Evolutionary conservation across 2,329 filamentous ascomycete species (phyloP).

Genomic region (Stemphylium lycopersici): DNA sequence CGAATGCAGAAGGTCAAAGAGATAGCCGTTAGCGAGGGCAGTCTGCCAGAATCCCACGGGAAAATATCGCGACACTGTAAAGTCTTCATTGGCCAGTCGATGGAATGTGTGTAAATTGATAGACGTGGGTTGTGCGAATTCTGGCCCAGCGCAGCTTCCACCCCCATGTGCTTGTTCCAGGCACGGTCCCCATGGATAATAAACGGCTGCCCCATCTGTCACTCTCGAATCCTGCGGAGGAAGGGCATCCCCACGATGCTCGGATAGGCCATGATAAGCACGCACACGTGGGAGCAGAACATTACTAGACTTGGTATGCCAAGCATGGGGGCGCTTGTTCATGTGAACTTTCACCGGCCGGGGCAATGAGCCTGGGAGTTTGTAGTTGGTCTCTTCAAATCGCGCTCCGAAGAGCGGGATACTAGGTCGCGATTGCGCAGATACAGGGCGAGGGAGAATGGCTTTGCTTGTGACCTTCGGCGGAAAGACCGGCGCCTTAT

Average conservation of each 20-base stretch:
- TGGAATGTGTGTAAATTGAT: not conserved
- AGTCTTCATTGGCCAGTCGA: constrained; percentile 13
- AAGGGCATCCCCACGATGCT: constrained; percentile 25
- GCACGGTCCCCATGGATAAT: constrained; percentile 12
- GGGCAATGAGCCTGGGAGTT: constrained; percentile 24
- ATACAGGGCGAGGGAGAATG: constrained; percentile 5
- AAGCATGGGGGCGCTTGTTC: constrained; percentile 35
- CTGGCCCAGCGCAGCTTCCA: not conserved
- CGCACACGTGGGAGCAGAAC: constrained; percentile 37
- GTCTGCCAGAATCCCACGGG: constrained; percentile 19
- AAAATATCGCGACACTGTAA: constrained; percentile 10
- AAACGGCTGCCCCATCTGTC: constrained; percentile 4
- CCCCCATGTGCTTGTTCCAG: constrained; percentile 15
- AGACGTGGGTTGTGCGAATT: not conserved
- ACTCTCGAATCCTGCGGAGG: constrained; percentile 14
- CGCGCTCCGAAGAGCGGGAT: constrained; percentile 12
- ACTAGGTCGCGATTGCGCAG: constrained; percentile 9
- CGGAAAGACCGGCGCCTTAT: constrained; percentile 6
- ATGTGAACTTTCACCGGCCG: constrained; percentile 37
- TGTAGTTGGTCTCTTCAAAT: constrained; percentile 25
- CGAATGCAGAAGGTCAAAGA: constrained; percentile 25
- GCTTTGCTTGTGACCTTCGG: constrained; percentile 12
- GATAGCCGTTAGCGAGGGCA: constrained; percentile 12
- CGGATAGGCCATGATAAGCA: constrained; percentile 43
- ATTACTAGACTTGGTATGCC: constrained; percentile 28